Percentiles rank a stretch among this genome's conserved stretches.
phyloP scores from a whole-genome alignment of 768 basidiomycete genomes.

The Crassisporium funariophilum region DNA sequence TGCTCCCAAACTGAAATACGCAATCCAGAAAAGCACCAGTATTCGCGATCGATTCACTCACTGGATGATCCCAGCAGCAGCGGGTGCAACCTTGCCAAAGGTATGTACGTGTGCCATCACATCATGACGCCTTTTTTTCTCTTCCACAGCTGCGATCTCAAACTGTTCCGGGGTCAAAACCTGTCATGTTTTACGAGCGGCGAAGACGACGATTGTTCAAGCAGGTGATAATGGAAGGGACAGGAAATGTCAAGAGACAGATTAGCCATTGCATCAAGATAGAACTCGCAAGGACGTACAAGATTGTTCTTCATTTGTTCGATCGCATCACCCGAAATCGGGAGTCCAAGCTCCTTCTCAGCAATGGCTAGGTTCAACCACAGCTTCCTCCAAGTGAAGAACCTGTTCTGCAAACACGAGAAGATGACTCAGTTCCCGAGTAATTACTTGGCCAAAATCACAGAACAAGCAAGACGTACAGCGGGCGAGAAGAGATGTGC shows the following conservation, averaged over 20 bases:
- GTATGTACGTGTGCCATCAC: conserved; percentile 99
- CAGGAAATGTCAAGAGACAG: background rate
- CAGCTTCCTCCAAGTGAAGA: conserved; percentile 91
- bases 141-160: conserved; percentile 87
- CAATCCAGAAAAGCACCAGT: background rate
- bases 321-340: conserved; percentile 88
- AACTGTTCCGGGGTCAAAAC: conserved; percentile 88
- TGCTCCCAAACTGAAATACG: conserved; percentile 86
- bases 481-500: conserved; percentile 93
- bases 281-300: conserved; percentile 42
- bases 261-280: background rate
- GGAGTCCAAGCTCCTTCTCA: conserved; percentile 92
- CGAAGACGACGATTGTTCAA: background rate
- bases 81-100: conserved; percentile 90
- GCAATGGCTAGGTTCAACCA: conserved; percentile 98
- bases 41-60: conserved; percentile 34
- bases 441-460: background rate
- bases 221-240: too few species aligned
- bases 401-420: conserved; percentile 69
- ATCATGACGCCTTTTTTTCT: conserved; percentile 97
- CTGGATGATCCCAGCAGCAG: conserved; percentile 97
- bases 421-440: background rate
- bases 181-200: conserved; percentile 39
- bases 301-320: conserved; percentile 94
- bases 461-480: conserved; percentile 45